phyloP scores from a whole-genome alignment of 208 protist genomes.

The Trypanosoma congolense region DNA sequence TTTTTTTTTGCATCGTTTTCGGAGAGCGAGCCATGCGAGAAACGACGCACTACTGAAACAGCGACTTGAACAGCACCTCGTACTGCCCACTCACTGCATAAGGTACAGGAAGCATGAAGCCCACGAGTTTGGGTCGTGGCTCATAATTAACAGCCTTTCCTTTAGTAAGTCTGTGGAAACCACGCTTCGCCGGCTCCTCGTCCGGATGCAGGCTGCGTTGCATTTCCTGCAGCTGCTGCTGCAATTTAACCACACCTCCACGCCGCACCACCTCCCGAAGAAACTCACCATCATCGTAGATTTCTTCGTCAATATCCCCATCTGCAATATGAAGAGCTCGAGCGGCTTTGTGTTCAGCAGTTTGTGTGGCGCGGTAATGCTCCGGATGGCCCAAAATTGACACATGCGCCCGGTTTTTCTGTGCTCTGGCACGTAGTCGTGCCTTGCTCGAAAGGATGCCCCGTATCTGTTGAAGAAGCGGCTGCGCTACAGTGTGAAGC shows the following conservation, averaged over 20 bases:
- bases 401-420: slow-evolving; percentile 70
- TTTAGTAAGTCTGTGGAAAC: slow-evolving; percentile 79
- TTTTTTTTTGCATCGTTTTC: too few species aligned
- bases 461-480: slow-evolving; percentile 69
- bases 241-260: slow-evolving; percentile 54
- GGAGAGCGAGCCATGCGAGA: too few species aligned
- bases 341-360: slow-evolving; percentile 34
- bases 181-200: slow-evolving; percentile 39
- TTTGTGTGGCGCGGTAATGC: slow-evolving; percentile 40
- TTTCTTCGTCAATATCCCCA: slow-evolving; percentile 74
- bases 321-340: slow-evolving; percentile 66
- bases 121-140: slow-evolving; percentile 74
- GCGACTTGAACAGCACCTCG: slow-evolving; percentile 60
- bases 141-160: slow-evolving; percentile 76
- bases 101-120: slow-evolving; percentile 62
- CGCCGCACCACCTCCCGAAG: slow-evolving; percentile 71
- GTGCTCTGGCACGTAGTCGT: slow-evolving; percentile 55
- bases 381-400: slow-evolving; percentile 65
- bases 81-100: slow-evolving; percentile 54
- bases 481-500: slow-evolving; percentile 66
- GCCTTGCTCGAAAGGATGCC: slow-evolving; percentile 50
- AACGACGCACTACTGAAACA: slow-evolving; percentile 62
- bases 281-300: slow-evolving; percentile 82
- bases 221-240: slow-evolving; percentile 54
- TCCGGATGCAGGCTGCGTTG: slow-evolving; percentile 25